phyloP scores from a whole-genome alignment of 176 grass and related monocot genomes.

The Aegilops tauschii region DNA sequence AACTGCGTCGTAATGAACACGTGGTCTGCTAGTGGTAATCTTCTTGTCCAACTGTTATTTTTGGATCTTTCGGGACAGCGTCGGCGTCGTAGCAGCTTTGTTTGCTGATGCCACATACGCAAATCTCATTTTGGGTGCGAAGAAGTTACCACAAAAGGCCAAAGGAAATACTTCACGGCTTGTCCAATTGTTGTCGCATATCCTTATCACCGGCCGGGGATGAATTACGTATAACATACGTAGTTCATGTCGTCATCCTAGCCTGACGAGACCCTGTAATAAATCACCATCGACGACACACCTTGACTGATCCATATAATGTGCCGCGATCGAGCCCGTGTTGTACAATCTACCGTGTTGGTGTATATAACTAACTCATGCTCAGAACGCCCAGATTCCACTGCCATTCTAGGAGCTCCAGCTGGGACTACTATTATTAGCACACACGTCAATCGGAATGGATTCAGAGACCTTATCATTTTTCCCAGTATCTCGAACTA shows the following conservation, averaged over 20 bases:
- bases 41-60: background rate
- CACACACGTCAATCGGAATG: background rate
- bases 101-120: background rate
- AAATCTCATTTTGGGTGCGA: background rate
- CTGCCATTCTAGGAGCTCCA: background rate
- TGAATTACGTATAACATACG: background rate
- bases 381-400: too few species aligned
- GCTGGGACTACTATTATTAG: background rate
- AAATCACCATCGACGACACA: background rate
- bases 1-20: background rate
- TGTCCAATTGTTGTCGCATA: background rate
- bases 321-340: too few species aligned
- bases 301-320: too few species aligned
- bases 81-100: background rate
- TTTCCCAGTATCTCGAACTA: too few species aligned
- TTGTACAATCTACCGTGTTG: too few species aligned
- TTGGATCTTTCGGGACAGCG: constrained; percentile 9
- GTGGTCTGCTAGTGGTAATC: background rate
- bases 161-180: background rate
- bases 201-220: background rate
- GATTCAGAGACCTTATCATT: too few species aligned
- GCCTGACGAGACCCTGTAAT: background rate
- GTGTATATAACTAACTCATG: too few species aligned
- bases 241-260: background rate
- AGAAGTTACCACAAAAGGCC: constrained; percentile 2